A percentile compares a stretch with the other conserved stretches of the same genome.
Evolutionary conservation across 805 yeast species (phyloP).

Genomic region (Candida stauntonica): DNA sequence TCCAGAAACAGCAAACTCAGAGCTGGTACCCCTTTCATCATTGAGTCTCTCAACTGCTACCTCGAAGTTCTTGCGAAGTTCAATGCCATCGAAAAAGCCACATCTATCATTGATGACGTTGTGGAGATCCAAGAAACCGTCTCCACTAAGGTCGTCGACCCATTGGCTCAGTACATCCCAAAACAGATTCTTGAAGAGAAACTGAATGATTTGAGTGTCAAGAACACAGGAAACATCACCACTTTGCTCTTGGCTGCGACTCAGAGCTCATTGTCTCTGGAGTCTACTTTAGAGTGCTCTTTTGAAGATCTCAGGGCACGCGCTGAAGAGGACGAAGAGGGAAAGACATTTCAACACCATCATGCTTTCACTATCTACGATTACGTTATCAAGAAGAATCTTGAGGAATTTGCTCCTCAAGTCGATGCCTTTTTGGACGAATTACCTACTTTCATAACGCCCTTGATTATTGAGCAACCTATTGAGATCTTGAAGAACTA

Average conservation of each 20-base stretch:
- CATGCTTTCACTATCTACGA: conserved; percentile 28
- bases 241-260: conserved; percentile 14
- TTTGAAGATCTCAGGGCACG: conserved; percentile 18
- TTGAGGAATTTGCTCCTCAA: conserved; percentile 19
- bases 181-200: conserved; percentile 8
- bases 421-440: conserved; percentile 33
- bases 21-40: conserved; percentile 28
- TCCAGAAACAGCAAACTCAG: conserved; percentile 29
- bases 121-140: conserved; percentile 16
- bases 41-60: conserved; percentile 30
- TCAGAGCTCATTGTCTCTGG: conserved; percentile 9
- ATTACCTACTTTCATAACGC: conserved; percentile 32
- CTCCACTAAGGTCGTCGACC: conserved; percentile 18
- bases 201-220: conserved; percentile 5
- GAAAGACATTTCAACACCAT: conserved; percentile 16
- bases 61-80: conserved; percentile 18
- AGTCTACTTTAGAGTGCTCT: conserved; percentile 14
- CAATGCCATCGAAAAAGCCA: conserved; percentile 1
- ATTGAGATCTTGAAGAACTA: conserved; percentile 31
- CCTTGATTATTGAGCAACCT: conserved; percentile 29
- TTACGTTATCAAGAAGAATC: conserved; percentile 24
- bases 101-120: conserved; percentile 16
- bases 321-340: conserved; percentile 22
- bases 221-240: conserved; percentile 6
- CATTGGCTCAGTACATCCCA: conserved; percentile 20